phyloP scores from a whole-genome alignment of 2,329 filamentous ascomycete genomes.

The Whalleya microplaca region DNA sequence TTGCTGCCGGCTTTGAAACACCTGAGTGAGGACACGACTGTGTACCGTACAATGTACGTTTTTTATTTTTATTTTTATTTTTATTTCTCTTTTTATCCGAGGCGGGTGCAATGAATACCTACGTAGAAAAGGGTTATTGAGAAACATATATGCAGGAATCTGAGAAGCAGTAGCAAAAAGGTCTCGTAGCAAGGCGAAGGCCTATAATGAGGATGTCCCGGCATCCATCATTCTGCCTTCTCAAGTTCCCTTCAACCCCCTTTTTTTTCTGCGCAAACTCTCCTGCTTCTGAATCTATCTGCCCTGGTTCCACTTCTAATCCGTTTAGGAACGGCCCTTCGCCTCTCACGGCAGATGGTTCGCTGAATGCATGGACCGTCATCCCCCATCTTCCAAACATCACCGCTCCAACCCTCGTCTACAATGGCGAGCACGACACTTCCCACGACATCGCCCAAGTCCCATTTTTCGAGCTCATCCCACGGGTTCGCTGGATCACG shows the following conservation, averaged over 20 bases:
- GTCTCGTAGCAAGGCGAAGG: not conserved
- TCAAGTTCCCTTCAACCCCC: not conserved
- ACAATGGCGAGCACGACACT: slow-evolving; percentile 33
- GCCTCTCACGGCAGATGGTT: slow-evolving; percentile 16
- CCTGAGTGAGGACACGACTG: slow-evolving; percentile 23
- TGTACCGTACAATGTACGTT: slow-evolving; percentile 27
- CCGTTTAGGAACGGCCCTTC: slow-evolving; percentile 26
- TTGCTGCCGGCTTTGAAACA: slow-evolving; percentile 18
- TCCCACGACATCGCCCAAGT: slow-evolving; percentile 30
- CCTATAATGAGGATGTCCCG: not conserved
- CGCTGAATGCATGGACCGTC: slow-evolving; percentile 21
- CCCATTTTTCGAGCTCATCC: slow-evolving; percentile 30
- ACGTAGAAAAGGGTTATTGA: not conserved
- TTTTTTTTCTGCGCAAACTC: not conserved
- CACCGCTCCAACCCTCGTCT: slow-evolving; percentile 28
- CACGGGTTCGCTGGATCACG: slow-evolving; percentile 29
- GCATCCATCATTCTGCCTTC: not conserved
- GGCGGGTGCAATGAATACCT: not conserved
- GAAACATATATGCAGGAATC: no score
- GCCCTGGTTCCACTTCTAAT: slow-evolving; percentile 1
- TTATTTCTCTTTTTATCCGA: not conserved
- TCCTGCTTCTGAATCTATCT: not conserved
- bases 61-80: no score
- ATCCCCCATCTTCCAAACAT: slow-evolving; percentile 27
- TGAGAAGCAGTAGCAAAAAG: not conserved